Percentiles rank a stretch among this genome's conserved stretches.
Evolutionary conservation across 148 eudicot genomes (phyloP).

Genomic region (Cornus florida): DNA sequence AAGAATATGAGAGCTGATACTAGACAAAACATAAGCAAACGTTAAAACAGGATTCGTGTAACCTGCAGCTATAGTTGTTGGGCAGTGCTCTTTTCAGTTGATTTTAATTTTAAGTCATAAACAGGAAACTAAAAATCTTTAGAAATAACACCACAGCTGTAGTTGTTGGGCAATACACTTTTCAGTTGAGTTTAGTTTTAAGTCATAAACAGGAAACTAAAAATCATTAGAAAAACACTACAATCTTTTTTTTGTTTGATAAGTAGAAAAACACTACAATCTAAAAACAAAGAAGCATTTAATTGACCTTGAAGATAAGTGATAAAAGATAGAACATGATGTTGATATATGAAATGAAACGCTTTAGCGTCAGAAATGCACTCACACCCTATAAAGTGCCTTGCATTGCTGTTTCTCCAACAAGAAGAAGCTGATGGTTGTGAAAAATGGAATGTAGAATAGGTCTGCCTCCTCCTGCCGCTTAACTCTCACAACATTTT

Average conservation of each 20-base stretch:
- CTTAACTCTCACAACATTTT: constrained; percentile 72
- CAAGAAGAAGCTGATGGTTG: constrained; percentile 91
- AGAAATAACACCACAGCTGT: not conserved
- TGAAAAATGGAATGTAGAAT: constrained; percentile 89
- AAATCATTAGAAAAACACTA: too few relatives aligned
- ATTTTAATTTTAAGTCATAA: not conserved
- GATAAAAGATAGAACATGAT: too few relatives aligned
- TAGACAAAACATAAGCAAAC: not conserved
- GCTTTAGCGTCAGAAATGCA: constrained; percentile 37
- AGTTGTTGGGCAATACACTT: not conserved
- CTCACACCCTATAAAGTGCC: constrained; percentile 99
- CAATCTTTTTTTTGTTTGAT: too few relatives aligned
- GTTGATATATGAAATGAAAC: not conserved
- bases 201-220: too few relatives aligned
- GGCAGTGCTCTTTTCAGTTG: not conserved
- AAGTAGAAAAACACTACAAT: too few relatives aligned
- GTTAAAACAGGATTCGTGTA: not conserved
- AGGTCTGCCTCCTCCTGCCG: constrained; percentile 87
- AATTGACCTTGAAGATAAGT: not conserved
- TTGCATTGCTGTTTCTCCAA: constrained; percentile 96
- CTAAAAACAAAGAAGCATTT: not conserved
- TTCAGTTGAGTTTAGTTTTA: not conserved
- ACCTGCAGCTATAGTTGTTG: not conserved
- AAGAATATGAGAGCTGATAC: too few relatives aligned
- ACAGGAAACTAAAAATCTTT: not conserved